These are phyloP conservation scores for Colletotrichum euphorbiae DNA, from an alignment of 2,329 filamentous ascomycete genomes.

Conservation along the genomic window DNA sequence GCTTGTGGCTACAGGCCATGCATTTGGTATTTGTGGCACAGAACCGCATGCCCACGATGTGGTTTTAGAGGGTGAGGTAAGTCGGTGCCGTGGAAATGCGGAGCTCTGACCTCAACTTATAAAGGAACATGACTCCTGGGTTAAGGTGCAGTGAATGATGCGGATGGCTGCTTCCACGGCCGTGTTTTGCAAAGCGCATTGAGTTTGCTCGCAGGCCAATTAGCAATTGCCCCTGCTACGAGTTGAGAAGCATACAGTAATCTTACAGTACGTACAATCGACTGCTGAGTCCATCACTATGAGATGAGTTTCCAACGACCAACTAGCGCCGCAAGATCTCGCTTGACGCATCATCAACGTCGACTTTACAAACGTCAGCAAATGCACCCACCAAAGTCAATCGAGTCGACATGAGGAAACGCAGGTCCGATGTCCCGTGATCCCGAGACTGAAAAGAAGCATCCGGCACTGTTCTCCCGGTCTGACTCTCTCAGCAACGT, in stretches of 20 bases:
- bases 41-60: too few species aligned
- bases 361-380: conserved; percentile 1
- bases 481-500: not conserved
- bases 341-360: not conserved
- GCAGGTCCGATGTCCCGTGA: too few species aligned
- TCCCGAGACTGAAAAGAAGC: not conserved
- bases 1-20: not conserved
- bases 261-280: too few species aligned
- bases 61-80: not conserved
- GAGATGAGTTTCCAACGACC: too few species aligned
- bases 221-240: not conserved
- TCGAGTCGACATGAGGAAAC: not conserved
- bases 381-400: conserved; percentile 6
- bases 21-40: too few species aligned
- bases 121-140: too few species aligned
- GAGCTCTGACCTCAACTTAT: too few species aligned
- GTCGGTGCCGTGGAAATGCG: conserved; percentile 11
- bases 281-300: too few species aligned
- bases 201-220: not conserved
- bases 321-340: too few species aligned
- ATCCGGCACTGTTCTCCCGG: not conserved
- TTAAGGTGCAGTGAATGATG: conserved; percentile 13
- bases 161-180: not conserved
- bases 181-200: too few species aligned
- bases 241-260: conserved; percentile 5